These are phyloP conservation scores for Ceratobasidium sp. DNA, from an alignment of 1,284 basidiomycete genomes.

Conservation along the genomic window DNA sequence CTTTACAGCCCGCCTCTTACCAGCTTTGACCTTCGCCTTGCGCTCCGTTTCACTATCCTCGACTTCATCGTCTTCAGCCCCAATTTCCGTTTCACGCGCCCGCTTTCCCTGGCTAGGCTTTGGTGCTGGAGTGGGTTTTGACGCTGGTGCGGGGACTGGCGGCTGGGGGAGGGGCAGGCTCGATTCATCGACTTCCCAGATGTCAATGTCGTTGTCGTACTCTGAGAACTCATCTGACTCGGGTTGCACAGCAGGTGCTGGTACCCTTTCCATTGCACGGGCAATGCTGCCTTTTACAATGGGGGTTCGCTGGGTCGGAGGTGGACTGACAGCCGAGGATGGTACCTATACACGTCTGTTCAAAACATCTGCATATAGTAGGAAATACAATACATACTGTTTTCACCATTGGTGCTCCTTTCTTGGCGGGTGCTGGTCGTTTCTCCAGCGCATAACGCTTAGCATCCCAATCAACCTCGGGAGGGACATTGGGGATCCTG, in stretches of 20 bases:
- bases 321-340: background rate
- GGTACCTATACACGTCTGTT: background rate
- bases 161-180: background rate
- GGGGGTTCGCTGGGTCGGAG: background rate
- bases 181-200: too few species aligned
- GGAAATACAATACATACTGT: background rate
- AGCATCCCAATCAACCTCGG: constrained; percentile 14
- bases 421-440: background rate
- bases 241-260: background rate
- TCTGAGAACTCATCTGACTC: constrained; percentile 7
- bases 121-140: background rate
- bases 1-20: constrained; percentile 17
- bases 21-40: constrained; percentile 6
- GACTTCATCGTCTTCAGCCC: constrained; percentile 60
- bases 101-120: constrained; percentile 10
- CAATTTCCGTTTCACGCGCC: background rate
- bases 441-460: constrained; percentile 11
- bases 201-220: constrained; percentile 9
- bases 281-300: constrained; percentile 5
- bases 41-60: constrained; percentile 23
- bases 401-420: background rate
- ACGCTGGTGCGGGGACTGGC: background rate
- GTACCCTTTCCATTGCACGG: background rate
- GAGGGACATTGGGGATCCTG: background rate
- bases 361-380: background rate